Base-by-base conservation (phyloP, 78 protist genomes). In the Bodo saltans region DNA sequence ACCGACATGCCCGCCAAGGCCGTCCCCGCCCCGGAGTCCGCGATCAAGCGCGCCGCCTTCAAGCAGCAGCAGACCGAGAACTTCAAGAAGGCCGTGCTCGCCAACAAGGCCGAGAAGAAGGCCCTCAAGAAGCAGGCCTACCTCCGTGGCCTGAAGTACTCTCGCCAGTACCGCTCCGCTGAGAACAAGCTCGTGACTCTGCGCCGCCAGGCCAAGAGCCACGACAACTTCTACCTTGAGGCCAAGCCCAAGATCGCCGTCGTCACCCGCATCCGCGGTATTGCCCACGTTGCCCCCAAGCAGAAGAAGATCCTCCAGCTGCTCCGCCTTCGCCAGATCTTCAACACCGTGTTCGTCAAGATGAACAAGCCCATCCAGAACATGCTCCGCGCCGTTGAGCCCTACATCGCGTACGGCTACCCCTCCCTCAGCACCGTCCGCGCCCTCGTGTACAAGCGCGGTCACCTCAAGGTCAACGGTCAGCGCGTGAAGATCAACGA, bases 371-470 rank as follows among this genome's bases (percentile, higher is more conserved):
- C 99, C 53, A 91, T 97, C 42, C 40, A 91, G 87, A 94, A 89
- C 95, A 97, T 98, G 99, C 94, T 99, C 42, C 88, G 90, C 68
- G 69, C 87, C 21, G 98, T 93, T 68, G 98, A 94, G 88, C 98
- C 98, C 70, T 97, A 92, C 97, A 76, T 99, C 42, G 97, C 99
- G 28, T 98, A 91, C 90, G 99, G 99, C 42, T 94, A 93, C 87
- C 99, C 99, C 68, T 85, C 73, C 89, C 93, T 97, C 67, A 95
- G 93, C 93, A 81, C 99, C 0, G 92, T 97, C 78, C 84, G 93
- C 42, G 97, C 93, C 83, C 94, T 98, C 35, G 79, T 98, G 87
- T 96, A 96, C 98, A 99, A 99, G 97, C 96, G 99, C 72, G 99
- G 99, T 1, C 90, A 74, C 88, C 96, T 84, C 72, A 95, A 96